These are phyloP conservation scores for Backusella westeae DNA, from an alignment of 192 early-diverging fungal genomes.

Conservation along the genomic window DNA sequence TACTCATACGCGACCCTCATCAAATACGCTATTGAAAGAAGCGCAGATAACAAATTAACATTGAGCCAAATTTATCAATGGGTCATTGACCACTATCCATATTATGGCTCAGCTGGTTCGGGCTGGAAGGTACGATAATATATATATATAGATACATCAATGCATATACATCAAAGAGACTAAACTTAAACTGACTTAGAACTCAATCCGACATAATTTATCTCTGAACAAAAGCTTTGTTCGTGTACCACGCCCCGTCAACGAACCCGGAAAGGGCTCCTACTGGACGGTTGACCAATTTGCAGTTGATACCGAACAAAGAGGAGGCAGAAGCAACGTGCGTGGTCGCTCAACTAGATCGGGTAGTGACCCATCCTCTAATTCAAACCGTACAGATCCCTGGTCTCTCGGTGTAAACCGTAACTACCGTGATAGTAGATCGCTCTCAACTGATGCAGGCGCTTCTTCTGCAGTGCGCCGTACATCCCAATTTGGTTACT, in stretches of 20 bases:
- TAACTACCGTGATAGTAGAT: conserved; percentile 17
- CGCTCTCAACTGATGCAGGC: conserved; percentile 15
- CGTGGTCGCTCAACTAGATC: conserved; percentile 31
- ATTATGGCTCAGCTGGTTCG: conserved; percentile 64
- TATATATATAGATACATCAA: background rate
- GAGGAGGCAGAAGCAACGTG: conserved; percentile 8
- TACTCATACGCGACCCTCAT: conserved; percentile 80
- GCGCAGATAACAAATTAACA: conserved; percentile 64
- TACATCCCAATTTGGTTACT: conserved; percentile 9
- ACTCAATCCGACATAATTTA: conserved; percentile 85
- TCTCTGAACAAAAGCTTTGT: conserved; percentile 83
- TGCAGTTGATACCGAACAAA: conserved; percentile 30
- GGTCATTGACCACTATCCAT: conserved; percentile 71
- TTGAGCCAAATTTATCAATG: conserved; percentile 81
- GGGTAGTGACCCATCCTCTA: conserved; percentile 22
- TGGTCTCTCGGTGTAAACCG: conserved; percentile 6
- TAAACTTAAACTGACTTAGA: conserved; percentile 47
- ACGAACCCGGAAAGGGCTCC: conserved; percentile 85
- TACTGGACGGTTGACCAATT: conserved; percentile 76
- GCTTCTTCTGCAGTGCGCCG: conserved; percentile 13
- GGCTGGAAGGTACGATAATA: conserved; percentile 50
- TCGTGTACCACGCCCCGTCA: conserved; percentile 70
- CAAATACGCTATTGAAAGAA: conserved; percentile 68
- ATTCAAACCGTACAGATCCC: conserved; percentile 2
- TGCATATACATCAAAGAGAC: background rate